These are phyloP conservation scores for Zygosaccharomyces sapae DNA, from an alignment of 1,139 yeast genomes.

Conservation along the genomic window DNA sequence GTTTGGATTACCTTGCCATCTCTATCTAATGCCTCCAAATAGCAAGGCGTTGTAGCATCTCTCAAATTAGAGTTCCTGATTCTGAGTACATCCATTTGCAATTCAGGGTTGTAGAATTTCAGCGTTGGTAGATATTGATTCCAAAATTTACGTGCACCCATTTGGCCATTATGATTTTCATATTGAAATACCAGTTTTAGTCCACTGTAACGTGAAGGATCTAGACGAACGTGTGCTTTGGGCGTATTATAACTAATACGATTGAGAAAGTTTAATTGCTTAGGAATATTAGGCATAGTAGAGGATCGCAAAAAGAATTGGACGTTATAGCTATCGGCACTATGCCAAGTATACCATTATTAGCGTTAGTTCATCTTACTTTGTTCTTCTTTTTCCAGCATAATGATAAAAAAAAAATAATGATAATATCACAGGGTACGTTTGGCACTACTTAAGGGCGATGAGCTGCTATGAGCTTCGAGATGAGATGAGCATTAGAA, in stretches of 20 bases:
- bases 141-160: conserved; percentile 68
- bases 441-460: not conserved
- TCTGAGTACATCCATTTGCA: conserved; percentile 59
- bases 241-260: conserved; percentile 29
- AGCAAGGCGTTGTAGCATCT: conserved; percentile 29
- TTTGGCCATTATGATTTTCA: conserved; percentile 45
- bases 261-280: conserved; percentile 29
- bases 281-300: conserved; percentile 27
- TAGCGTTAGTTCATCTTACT: conserved; percentile 4
- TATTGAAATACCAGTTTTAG: conserved; percentile 44
- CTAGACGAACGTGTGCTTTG: conserved; percentile 30
- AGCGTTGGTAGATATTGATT: conserved; percentile 67
- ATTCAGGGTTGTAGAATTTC: conserved; percentile 73
- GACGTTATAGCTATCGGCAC: not conserved
- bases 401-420: not conserved
- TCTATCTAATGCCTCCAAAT: conserved; percentile 30
- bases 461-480: not conserved
- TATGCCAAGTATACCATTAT: not conserved
- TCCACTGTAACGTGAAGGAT: conserved; percentile 25
- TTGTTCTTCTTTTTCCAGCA: not conserved
- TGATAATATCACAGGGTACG: not conserved
- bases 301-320: not conserved
- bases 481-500: not conserved
- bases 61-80: conserved; percentile 42
- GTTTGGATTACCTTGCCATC: conserved; percentile 21